Conservation (phyloP, 352 stramenopile genomes). For the Phytopythium sindhum region DNA sequence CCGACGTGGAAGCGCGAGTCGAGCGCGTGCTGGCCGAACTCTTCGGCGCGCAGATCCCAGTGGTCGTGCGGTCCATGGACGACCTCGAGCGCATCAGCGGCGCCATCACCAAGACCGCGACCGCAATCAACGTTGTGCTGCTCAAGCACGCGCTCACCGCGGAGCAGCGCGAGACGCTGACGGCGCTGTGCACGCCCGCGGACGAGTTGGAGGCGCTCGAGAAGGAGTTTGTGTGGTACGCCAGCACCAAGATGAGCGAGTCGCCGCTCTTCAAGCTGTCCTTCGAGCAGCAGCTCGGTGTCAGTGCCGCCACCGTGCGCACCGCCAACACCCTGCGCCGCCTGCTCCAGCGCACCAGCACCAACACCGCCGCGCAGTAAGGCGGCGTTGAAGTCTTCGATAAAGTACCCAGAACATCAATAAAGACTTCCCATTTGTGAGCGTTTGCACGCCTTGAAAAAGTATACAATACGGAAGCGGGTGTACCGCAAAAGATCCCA, state of each 20-base stretch:
- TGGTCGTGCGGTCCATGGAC: slow-evolving; percentile 17
- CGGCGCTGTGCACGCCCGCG: slow-evolving; percentile 11
- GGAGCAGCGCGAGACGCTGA: slow-evolving; percentile 17
- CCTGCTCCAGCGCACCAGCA: slow-evolving; percentile 8
- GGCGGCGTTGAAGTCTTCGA: not conserved
- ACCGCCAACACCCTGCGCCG: slow-evolving; percentile 29
- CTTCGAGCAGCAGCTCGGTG: slow-evolving; percentile 28
- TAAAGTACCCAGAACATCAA: not conserved
- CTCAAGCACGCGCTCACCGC: slow-evolving; percentile 19
- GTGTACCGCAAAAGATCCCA: too few relatives aligned
- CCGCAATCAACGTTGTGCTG: slow-evolving; percentile 25
- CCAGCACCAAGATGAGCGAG: slow-evolving; percentile 26
- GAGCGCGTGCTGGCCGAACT: slow-evolving; percentile 19
- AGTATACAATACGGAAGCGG: too few relatives aligned
- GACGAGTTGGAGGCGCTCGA: slow-evolving; percentile 23
- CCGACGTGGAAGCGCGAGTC: slow-evolving; percentile 16
- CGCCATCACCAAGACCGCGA: slow-evolving; percentile 12
- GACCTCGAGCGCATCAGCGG: slow-evolving; percentile 13
- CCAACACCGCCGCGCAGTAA: too few relatives aligned
- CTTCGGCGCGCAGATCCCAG: slow-evolving; percentile 21
- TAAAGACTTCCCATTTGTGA: not conserved
- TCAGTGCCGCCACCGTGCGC: slow-evolving; percentile 19
- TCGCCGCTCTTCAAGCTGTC: slow-evolving; percentile 34
- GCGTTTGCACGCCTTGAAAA: not conserved
- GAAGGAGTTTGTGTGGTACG: slow-evolving; percentile 29